These are phyloP conservation scores for Globisporangium iwayamae DNA, from an alignment of 352 stramenopile species.

Conservation along the genomic window DNA sequence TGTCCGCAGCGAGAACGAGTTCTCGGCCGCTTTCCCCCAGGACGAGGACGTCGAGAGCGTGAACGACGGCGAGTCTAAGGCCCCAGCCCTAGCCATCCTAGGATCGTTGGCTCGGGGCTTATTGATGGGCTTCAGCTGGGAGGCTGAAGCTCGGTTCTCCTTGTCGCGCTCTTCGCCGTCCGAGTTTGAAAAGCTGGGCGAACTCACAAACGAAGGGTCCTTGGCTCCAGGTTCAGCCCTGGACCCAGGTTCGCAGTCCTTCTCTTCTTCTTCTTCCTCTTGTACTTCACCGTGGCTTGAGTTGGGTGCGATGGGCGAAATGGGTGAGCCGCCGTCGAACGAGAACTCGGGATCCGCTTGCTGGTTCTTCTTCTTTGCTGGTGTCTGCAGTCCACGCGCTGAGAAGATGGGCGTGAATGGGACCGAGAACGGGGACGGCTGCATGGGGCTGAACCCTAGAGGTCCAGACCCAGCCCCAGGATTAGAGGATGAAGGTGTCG, in stretches of 20 bases:
- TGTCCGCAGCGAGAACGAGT: conserved; percentile 20
- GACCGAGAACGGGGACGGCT: conserved; percentile 2
- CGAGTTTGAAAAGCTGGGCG: conserved; percentile 16
- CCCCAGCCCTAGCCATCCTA: not conserved
- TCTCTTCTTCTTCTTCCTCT: conserved; percentile 25
- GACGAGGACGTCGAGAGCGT: conserved; percentile 8
- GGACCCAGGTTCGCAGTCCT: conserved; percentile 1
- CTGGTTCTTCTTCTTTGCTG: not conserved
- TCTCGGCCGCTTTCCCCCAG: conserved; percentile 11
- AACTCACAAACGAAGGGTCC: conserved; percentile 21
- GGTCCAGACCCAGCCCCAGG: not conserved
- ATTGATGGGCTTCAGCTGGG: not conserved
- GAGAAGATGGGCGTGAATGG: conserved; percentile 7
- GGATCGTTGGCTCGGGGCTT: not conserved
- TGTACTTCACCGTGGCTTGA: conserved; percentile 14
- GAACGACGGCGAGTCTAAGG: conserved; percentile 6
- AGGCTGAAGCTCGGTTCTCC: conserved; percentile 18
- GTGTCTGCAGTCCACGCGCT: not conserved
- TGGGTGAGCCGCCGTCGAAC: conserved; percentile 50
- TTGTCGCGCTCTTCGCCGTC: conserved; percentile 23
- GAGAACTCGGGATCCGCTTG: conserved; percentile 10
- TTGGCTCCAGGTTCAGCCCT: not conserved
- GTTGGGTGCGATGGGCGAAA: conserved; percentile 21
- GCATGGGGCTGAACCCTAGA: not conserved
- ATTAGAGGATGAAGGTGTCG: not conserved